phyloP scores from a whole-genome alignment of 2,329 filamentous ascomycete genomes.

The Coniochaeta pulveracea region DNA sequence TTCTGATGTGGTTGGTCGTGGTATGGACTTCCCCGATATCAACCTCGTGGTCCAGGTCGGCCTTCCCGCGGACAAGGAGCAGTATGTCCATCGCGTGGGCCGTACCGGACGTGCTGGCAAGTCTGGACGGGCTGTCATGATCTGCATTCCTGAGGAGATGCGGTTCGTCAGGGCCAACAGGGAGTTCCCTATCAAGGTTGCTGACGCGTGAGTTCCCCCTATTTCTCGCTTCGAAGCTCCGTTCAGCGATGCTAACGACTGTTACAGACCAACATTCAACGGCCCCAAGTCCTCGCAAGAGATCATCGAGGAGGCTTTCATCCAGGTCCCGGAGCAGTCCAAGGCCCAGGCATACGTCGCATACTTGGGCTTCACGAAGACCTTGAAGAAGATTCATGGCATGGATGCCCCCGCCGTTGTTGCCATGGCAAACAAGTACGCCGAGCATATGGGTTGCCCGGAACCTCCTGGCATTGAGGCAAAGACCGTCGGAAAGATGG shows the following conservation, averaged over 20 bases:
- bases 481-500: slow-evolving; percentile 44
- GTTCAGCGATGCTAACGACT: background rate
- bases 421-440: slow-evolving; percentile 36
- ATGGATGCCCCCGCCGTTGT: slow-evolving; percentile 25
- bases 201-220: slow-evolving; percentile 8
- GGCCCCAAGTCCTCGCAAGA: slow-evolving; percentile 8
- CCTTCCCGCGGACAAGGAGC: slow-evolving; percentile 38
- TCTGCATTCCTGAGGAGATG: slow-evolving; percentile 15
- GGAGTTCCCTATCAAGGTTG: slow-evolving; percentile 14
- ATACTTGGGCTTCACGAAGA: slow-evolving; percentile 23
- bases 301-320: slow-evolving; percentile 12
- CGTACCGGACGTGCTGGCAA: slow-evolving; percentile 20
- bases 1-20: slow-evolving; percentile 60
- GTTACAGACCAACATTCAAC: slow-evolving; percentile 10
- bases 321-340: slow-evolving; percentile 10
- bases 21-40: slow-evolving; percentile 50
- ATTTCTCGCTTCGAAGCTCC: background rate
- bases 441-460: slow-evolving; percentile 33
- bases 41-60: slow-evolving; percentile 52
- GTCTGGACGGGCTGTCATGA: slow-evolving; percentile 13
- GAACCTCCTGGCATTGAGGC: slow-evolving; percentile 36
- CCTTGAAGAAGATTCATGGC: slow-evolving; percentile 16
- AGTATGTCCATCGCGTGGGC: slow-evolving; percentile 52
- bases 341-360: slow-evolving; percentile 13
- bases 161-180: slow-evolving; percentile 12